Conservation (phyloP, 2,329 filamentous ascomycete genomes). For the Cadophora sp. region DNA sequence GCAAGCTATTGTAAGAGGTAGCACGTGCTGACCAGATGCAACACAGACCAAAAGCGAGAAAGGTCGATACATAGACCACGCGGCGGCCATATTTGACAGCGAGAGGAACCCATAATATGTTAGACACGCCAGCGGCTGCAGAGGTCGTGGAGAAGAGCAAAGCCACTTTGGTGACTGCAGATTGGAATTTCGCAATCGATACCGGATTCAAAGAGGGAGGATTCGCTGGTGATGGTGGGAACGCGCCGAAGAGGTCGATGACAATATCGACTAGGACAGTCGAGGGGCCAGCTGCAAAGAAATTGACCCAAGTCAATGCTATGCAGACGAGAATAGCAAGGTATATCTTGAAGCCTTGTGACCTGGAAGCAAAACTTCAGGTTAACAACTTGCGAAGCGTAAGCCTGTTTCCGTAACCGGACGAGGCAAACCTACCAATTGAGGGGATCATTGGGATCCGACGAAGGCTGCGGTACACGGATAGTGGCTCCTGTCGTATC, state of each 20-base stretch:
- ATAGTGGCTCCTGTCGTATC: not conserved
- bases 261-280: conserved; percentile 34
- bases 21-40: conserved; percentile 23
- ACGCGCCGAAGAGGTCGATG: conserved; percentile 31
- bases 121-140: conserved; percentile 31
- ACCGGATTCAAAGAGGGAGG: not conserved
- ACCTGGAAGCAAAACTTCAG: not conserved
- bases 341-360: conserved; percentile 25
- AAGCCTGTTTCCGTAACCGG: too few relatives aligned
- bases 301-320: conserved; percentile 37
- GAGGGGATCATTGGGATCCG: not conserved
- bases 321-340: conserved; percentile 31
- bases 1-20: not conserved
- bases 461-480: not conserved
- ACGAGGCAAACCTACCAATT: not conserved
- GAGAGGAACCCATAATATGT: conserved; percentile 37
- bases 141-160: conserved; percentile 37
- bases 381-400: too few relatives aligned
- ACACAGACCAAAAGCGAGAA: conserved; percentile 27
- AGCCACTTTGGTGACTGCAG: conserved; percentile 32
- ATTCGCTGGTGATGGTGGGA: not conserved
- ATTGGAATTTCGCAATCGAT: conserved; percentile 8
- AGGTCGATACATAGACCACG: conserved; percentile 32
- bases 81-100: conserved; percentile 38
- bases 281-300: conserved; percentile 37